Evolutionary conservation across 2,329 filamentous ascomycete genomes (phyloP), one percentile per base, ranked within the genome.

Genomic region (Fusarium floridanum): DNA sequence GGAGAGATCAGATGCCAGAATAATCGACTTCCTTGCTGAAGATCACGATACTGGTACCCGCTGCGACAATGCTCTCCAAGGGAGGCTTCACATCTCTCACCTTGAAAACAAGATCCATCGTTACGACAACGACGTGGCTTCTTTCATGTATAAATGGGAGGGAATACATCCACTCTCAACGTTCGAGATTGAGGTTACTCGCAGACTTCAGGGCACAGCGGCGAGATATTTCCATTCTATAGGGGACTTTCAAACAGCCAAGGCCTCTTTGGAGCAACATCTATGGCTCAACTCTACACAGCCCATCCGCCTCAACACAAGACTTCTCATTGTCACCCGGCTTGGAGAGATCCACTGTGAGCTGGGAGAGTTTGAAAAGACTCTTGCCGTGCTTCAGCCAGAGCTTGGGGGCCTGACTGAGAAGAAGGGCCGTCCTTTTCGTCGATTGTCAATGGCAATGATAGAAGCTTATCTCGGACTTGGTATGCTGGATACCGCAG

Each of bases 71-170:
- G 80, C 80, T 0, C 34, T 83, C 0, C 68, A 68, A 7, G 81
- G 81, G n/a, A 76, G 81, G 3, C 68, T 83, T 5, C 81, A 83
- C 24, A 81, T 83, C 1, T 81, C 81, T 0, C 77, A 78, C n/a
- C 71, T 83, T 2, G 81, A 83, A 41, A 83, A 81, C 39, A 83
- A 82, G 60, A 81, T 83, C 2, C 78, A 80, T 24, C 73, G 76
- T 1, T 81, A 81, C 48, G 81, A 82, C 7, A 68, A 67, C 0
- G 80, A 80, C 12, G 77, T 82, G 4, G 72, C 79, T 0, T 72
- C 76, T 0, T 74, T 68, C 17, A 82, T 83, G 17, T 83, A 82
- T 43, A 69, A 67, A 3, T 83, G 81, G 81, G 68, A 78, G 2
- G 80, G 79, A 0, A 67, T 76, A 0, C 76, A 78, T 14, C 81